Evolutionary conservation across 2,329 filamentous ascomycete genomes (phyloP), one percentile per base, ranked within the genome.

Genomic region (Thielaviopsis musarum): DNA sequence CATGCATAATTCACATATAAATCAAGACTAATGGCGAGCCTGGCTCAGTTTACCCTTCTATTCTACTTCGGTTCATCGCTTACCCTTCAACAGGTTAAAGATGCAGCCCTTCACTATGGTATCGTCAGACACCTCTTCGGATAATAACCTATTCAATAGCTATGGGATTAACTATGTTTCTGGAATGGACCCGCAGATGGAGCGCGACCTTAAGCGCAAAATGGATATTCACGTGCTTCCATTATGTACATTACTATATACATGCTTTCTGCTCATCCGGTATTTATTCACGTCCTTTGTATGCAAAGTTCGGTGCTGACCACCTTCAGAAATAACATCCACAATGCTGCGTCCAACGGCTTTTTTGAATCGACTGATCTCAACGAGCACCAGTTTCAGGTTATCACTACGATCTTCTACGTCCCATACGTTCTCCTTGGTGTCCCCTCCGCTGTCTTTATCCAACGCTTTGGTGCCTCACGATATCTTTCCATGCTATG

Each of bases 151-250:
- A 5, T 59, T 59, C 10, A 38, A 30, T 9, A 34, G 48, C 7
- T 21, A 30, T 26, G 34, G 19, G 5, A 54, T 24, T 15, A 10
- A 24, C 2, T 59, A 59, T 22, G 9, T 59, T 28, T 52, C 57
- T 22, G 52, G 52, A 13, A 57, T 59, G 52, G 57, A 59, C 38
- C 57, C 57, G 13, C 24, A 51, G 17, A 54, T 59, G 52, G 57
- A 51, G 22, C 51, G 34, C 3, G 19, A 41, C 9, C 22, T 59
- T 13, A 24, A 51, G 19, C 51, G 52, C 15, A 59, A 22, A 41
- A 17, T 59, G 24, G 38, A 59, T 51, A 12, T 15, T n/a, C 15
- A 55, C 6, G 34, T 59, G 21, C 41, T 59, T 38, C 52, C 52
- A 13, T 21, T 55, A 26, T 54, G 51, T 9, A 59, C 54, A 5